Base-by-base conservation (phyloP, 2,329 filamentous ascomycete species). In the Cytospora chrysosperma region DNA sequence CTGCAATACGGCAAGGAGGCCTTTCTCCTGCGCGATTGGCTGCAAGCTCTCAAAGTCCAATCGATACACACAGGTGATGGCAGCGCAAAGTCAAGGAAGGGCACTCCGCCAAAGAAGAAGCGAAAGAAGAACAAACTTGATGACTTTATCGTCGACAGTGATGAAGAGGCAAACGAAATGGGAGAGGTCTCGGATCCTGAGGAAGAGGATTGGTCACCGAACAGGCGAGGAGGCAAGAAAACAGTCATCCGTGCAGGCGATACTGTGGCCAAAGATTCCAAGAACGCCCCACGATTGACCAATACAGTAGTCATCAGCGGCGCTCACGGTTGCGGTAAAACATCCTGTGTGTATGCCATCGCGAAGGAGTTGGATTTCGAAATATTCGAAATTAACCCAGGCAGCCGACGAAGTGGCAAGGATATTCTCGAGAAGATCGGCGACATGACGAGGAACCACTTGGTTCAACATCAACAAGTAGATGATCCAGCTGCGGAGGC, bases 401-500 rank as follows among this genome's bases (percentile, higher is more conserved):
- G 92, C 65, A 92, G 86, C 68, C 87, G 93, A 57, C 84, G 95
- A 66, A 96, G 87, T 71, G 94, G 93, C 34, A 95, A 89, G 73
- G 95, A 99, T 70, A 88, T 99, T 55, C 74, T 96, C 37, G 95
- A 99, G 70, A 91, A 86, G 69, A 92, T 99, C 52, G 96, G 95
- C 49, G 93, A 99, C 75, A 98, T 99, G 94, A 95, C 93, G 4
- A 88, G 89, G 66, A 98, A 99, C 70, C 95, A 99, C 75, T 83
- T 97, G 1, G 94, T 99, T 24, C 81, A 82, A 60, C 80, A 78
- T 56, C 79, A 80, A 63, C 78, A 77, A n/a, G 67, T 71, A 15
- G 68, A 71, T 4, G 73, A 75, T 43, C 65, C 63, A 0, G 65
- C 71, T 10, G 71, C 69, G 10, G 69, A 72, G 19, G 71, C 74